A percentile compares a stretch with the other conserved stretches of the same genome.
Evolutionary conservation across 139 green algal genomes (phyloP).

Genomic region (Zygnema cylindricum): DNA sequence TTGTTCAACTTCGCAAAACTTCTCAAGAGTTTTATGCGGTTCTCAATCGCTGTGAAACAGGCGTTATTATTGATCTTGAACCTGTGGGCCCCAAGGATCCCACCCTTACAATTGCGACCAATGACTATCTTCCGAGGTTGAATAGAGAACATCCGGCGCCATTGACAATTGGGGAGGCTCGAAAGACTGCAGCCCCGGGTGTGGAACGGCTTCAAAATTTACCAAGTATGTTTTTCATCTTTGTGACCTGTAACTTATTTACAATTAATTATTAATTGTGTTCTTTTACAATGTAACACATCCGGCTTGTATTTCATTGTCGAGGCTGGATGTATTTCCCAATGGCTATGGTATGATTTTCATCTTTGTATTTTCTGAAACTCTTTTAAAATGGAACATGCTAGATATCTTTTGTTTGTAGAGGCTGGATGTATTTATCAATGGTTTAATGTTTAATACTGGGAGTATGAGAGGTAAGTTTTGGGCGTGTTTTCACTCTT

Average conservation of each 20-base stretch:
- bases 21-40: conserved; percentile 30
- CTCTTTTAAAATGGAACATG: too few species aligned
- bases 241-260: too few species aligned
- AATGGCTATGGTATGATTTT: too few species aligned
- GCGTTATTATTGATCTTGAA: conserved; percentile 46
- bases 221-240: background rate
- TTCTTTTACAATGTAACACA: too few species aligned
- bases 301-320: too few species aligned
- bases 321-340: too few species aligned
- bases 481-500: conserved; percentile 1
- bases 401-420: too few species aligned
- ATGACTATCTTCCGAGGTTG: background rate
- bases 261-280: too few species aligned
- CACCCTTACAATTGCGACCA: background rate
- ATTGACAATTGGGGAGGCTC: background rate
- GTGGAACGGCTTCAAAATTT: background rate
- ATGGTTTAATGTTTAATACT: background rate
- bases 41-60: conserved; percentile 24
- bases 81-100: background rate
- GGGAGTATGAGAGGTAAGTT: background rate
- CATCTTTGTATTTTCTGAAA: too few species aligned
- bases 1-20: background rate
- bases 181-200: background rate
- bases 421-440: background rate
- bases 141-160: background rate